Evolutionary conservation across 306 rosid genomes (phyloP), one percentile per base, ranked within the genome.

Genomic region (Glycyrrhiza uralensis): DNA sequence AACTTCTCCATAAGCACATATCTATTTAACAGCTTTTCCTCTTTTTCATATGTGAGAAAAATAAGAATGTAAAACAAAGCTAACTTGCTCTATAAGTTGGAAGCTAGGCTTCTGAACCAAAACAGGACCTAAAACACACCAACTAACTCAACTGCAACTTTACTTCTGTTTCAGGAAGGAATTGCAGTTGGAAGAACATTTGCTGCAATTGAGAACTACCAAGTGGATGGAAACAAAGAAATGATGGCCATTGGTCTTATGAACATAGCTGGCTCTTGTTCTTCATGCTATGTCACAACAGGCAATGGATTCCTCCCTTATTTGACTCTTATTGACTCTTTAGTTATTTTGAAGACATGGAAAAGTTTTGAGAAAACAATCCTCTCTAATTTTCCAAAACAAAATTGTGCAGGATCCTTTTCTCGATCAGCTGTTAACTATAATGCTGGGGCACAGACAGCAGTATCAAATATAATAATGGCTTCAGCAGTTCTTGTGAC

Each of bases 171-270:
- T 64, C 75, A 95, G 99, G 99, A 95, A 89, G 99, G 99, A 82
- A 76, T 95, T 75, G 99, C 99, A 7, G 99, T 92, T 1, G 99
- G 99, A 79, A 89, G 99, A 84, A 95, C 99, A 62, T 92, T 95
- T 83, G 97, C 96, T 19, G 76, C 93, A 42, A 71, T 95, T 66
- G 80, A 83, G 61, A 95, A 89, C 87, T 95, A 95, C 87, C 99
- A 95, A 78, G 97, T 92, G 23, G 99, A 95, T 80, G 99, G 97
- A 76, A 95, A 95, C 87, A 95, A 95, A 83, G 99, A 95, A 85
- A 92, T 95, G 99, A 89, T 91, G 86, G 99, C 97, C 30, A 89
- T 95, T 70, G 99, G 97, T 54, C 39, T 95, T n/a, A 92, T 88
- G 99, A 95, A 92, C 88, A 84, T 95, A 3, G 92, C 93, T 65